Conservation (phyloP, 805 yeast species). For the Cyberlindnera japonica region DNA sequence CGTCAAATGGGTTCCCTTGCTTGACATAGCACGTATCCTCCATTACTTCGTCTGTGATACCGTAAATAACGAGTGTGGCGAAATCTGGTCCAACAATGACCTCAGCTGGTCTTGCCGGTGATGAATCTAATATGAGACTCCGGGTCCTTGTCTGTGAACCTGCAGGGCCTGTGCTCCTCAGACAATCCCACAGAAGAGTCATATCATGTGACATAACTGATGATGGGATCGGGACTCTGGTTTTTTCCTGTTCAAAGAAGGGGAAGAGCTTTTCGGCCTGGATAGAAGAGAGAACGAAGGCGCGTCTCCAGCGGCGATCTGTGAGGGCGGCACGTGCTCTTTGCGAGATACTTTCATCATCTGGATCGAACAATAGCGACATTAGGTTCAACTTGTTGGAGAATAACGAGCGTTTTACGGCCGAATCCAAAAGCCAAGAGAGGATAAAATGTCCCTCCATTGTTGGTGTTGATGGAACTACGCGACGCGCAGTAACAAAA, state of each 20-base stretch:
- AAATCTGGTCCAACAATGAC: background rate
- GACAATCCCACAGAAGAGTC: background rate
- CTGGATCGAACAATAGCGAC: background rate
- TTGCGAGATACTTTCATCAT: background rate
- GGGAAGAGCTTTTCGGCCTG: background rate
- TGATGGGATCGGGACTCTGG: background rate
- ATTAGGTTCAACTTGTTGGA: background rate
- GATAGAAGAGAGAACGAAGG: background rate
- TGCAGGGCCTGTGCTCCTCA: background rate
- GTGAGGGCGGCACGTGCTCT: background rate
- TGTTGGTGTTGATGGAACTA: too few species aligned
- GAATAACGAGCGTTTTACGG: background rate
- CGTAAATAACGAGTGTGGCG: background rate
- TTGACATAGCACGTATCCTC: background rate
- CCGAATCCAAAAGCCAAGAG: background rate
- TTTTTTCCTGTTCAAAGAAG: background rate
- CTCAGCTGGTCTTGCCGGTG: background rate
- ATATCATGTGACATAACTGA: background rate
- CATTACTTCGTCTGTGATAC: background rate
- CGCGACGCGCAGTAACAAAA: too few species aligned
- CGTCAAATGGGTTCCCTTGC: background rate
- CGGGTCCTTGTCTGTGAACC: background rate
- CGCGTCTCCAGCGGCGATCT: background rate
- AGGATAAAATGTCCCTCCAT: background rate
- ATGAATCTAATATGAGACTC: background rate